Conservation (phyloP, 495 filamentous ascomycete species). For the Penicillium cosmopolitanum region DNA sequence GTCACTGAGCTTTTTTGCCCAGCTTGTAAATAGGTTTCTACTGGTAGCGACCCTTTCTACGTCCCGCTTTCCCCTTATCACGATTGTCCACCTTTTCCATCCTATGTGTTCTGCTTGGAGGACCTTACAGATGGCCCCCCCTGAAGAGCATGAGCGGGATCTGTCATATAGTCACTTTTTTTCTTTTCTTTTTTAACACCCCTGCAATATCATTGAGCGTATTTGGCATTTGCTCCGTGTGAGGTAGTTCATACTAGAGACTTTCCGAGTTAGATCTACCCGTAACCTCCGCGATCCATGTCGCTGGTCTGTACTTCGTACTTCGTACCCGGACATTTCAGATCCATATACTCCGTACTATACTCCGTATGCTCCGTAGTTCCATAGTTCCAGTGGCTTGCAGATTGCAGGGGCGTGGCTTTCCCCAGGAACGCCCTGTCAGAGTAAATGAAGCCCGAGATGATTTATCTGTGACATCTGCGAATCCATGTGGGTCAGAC, state of each 20-base stretch:
- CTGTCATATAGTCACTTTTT: slow-evolving; percentile 15
- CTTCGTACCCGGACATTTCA: background rate
- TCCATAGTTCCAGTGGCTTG: background rate
- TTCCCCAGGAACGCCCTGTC: background rate
- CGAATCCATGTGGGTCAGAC: slow-evolving; percentile 20
- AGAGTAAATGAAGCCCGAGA: slow-evolving; percentile 17
- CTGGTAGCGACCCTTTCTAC: slow-evolving; percentile 9
- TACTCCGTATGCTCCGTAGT: background rate
- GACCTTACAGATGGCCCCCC: slow-evolving; percentile 8
- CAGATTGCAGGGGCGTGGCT: background rate
- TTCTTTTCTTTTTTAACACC: slow-evolving; percentile 2
- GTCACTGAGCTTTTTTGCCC: slow-evolving; percentile 44
- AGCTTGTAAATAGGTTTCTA: slow-evolving; percentile 38
- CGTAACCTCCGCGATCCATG: background rate
- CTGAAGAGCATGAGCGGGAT: background rate
- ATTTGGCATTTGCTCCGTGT: slow-evolving; percentile 10
- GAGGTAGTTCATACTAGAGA: slow-evolving; percentile 5
- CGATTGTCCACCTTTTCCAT: slow-evolving; percentile 5
- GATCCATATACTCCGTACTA: background rate
- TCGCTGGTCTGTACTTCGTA: background rate
- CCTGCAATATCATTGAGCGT: slow-evolving; percentile 7
- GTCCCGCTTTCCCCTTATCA: slow-evolving; percentile 16
- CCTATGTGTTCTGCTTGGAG: slow-evolving; percentile 8
- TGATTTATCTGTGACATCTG: slow-evolving; percentile 19
- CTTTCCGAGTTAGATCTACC: background rate